Evolutionary conservation across 371 early-diverging fungal species (phyloP), one percentile per base, ranked within the genome.

Genomic region (Rhizopus delemar): DNA sequence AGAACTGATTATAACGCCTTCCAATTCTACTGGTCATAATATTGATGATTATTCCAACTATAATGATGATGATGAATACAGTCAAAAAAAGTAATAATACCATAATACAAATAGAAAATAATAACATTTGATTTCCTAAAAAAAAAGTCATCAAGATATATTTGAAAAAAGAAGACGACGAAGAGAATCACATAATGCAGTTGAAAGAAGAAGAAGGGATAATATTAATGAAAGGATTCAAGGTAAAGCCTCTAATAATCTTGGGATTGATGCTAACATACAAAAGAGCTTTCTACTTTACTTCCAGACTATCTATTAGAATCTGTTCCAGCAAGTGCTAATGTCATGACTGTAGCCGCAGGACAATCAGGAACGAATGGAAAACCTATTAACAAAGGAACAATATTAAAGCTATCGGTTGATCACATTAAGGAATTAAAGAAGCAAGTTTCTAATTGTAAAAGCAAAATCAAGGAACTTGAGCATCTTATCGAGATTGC

Each of bases 141-240:
- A 80, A 77, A 6, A 68, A 49, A 80, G 80, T 61, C 68, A 77
- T 51, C 81, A 80, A 66, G 73, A 80, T 48, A 73, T 80, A 33
- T 80, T 75, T 64, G 81, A 80, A 52, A 80, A 77, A 48, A 74
- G 76, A 63, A 68, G 78, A 53, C 54, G 78, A 62, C 60, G 81
- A 51, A 66, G 81, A 8, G 81, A 80, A 55, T 77, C 76, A 11
- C 81, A 80, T 49, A 80, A 80, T 65, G 78, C 81, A 11, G 95
- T 98, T n/a, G 98, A 98, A 68, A 82, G 97, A 65, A 87, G 97
- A 46, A 83, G 98, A 52, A 84, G 98, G 49, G 97, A 98, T 69
- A 93, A 96, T 75, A 98, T 98, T 70, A 98, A 98, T 70, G 98
- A 97, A 72, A 92, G 93, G 68, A 98, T 98, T 56, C 92, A 94